Evolutionary conservation across 345 rosid genomes (phyloP).

Genomic region (Rubroshorea leprosula): DNA sequence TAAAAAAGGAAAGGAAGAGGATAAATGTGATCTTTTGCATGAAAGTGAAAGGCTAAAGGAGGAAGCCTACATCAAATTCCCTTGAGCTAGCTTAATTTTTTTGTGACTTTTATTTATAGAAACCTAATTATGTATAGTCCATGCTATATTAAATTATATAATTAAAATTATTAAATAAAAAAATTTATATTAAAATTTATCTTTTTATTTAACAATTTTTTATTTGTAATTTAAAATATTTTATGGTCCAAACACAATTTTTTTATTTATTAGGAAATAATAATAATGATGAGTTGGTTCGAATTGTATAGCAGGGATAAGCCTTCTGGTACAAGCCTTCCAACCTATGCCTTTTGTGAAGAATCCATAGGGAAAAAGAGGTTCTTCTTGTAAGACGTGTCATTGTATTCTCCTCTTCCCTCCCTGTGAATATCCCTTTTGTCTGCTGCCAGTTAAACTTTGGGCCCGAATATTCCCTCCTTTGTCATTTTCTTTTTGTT

Average conservation of each 20-base stretch:
- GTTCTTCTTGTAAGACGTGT: slow-evolving; percentile 51
- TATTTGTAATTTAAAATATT: too few species aligned
- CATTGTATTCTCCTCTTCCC: slow-evolving; percentile 35
- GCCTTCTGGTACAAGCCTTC: slow-evolving; percentile 48
- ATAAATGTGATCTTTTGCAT: slow-evolving; percentile 22
- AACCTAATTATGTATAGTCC: too few species aligned
- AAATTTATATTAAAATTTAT: too few species aligned
- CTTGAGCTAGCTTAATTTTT: too few species aligned
- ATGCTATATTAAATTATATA: too few species aligned
- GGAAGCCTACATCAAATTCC: slow-evolving; percentile 54
- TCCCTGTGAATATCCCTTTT: slow-evolving; percentile 61
- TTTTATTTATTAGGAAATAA: too few species aligned
- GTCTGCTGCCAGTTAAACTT: slow-evolving; percentile 33
- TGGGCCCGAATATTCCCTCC: slow-evolving; percentile 28
- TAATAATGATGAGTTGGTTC: slow-evolving; percentile 34
- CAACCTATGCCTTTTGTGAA: slow-evolving; percentile 27
- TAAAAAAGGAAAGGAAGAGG: neutral
- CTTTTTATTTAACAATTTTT: too few species aligned
- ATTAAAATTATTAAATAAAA: too few species aligned
- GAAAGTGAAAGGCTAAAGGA: slow-evolving; percentile 27
- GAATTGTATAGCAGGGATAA: slow-evolving; percentile 44
- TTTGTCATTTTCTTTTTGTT: neutral
- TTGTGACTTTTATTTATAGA: too few species aligned
- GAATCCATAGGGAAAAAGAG: slow-evolving; percentile 19
- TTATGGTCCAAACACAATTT: too few species aligned